Conservation (phyloP, 2,329 filamentous ascomycete species). For the Aureobasidium sp. region DNA sequence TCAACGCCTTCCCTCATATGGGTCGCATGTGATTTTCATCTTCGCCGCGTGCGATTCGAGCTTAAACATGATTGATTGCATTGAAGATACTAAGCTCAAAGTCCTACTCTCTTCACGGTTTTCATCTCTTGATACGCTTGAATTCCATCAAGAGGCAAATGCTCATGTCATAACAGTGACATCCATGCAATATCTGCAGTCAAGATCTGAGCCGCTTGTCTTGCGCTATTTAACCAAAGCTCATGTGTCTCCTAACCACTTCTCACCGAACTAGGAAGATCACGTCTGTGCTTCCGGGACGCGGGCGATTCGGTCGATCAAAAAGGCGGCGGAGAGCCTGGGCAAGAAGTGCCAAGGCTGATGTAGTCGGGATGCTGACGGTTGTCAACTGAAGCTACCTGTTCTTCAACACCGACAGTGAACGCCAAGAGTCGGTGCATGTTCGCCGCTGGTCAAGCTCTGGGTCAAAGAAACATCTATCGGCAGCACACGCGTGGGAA, state of each 20-base stretch:
- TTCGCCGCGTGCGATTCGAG: background rate
- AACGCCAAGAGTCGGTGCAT: background rate
- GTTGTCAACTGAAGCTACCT: no score
- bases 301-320: background rate
- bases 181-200: background rate
- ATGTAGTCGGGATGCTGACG: background rate
- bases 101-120: background rate
- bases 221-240: background rate
- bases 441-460: conserved; percentile 12
- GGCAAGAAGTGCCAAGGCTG: background rate
- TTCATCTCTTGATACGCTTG: background rate
- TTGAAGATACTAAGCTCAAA: background rate
- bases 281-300: background rate
- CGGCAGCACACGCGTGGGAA: conserved; percentile 16
- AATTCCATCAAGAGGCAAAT: background rate
- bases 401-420: background rate
- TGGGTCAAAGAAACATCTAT: background rate
- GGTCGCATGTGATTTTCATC: background rate
- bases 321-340: no score
- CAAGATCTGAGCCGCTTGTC: background rate
- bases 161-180: background rate
- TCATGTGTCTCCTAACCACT: background rate
- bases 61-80: background rate
- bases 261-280: background rate
- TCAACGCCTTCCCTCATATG: background rate